Conservation (phyloP, 2,329 filamentous ascomycete genomes). For the Cadophora sp. region DNA sequence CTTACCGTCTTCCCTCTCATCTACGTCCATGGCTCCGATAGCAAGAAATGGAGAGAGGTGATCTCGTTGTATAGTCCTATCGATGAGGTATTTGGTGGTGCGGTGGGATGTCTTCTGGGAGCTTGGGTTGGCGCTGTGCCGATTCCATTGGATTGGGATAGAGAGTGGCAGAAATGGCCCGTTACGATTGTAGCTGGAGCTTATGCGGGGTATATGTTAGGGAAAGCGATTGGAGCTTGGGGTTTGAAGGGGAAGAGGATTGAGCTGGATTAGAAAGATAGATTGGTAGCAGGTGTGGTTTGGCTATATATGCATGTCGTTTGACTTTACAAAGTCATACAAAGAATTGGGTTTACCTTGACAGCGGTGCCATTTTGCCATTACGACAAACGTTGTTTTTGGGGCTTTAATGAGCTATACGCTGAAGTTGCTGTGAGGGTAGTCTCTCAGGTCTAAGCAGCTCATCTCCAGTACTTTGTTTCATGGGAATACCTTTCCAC, state of each 20-base stretch:
- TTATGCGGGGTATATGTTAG: constrained; percentile 79
- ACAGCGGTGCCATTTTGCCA: too few relatives aligned
- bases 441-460: neutral
- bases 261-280: constrained; percentile 41
- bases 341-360: too few relatives aligned
- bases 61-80: constrained; percentile 72
- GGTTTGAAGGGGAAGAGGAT: constrained; percentile 44
- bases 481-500: neutral
- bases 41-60: constrained; percentile 72
- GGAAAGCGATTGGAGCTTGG: constrained; percentile 64
- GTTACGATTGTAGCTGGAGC: constrained; percentile 87
- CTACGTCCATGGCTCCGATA: constrained; percentile 84
- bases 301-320: neutral
- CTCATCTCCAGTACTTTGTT: neutral
- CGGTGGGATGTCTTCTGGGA: constrained; percentile 79
- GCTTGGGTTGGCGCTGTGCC: constrained; percentile 95
- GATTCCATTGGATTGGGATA: constrained; percentile 96
- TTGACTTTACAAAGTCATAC: neutral
- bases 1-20: constrained; percentile 81
- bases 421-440: neutral
- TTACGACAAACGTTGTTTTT: too few relatives aligned
- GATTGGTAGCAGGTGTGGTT: neutral
- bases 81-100: constrained; percentile 84
- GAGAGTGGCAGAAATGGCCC: constrained; percentile 99
- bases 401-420: neutral